A percentile compares a stretch with the other conserved stretches of the same genome.
These are phyloP conservation scores for Thyridium curvatum DNA, from an alignment of 2,329 filamentous ascomycete species.

Conservation along the genomic window DNA sequence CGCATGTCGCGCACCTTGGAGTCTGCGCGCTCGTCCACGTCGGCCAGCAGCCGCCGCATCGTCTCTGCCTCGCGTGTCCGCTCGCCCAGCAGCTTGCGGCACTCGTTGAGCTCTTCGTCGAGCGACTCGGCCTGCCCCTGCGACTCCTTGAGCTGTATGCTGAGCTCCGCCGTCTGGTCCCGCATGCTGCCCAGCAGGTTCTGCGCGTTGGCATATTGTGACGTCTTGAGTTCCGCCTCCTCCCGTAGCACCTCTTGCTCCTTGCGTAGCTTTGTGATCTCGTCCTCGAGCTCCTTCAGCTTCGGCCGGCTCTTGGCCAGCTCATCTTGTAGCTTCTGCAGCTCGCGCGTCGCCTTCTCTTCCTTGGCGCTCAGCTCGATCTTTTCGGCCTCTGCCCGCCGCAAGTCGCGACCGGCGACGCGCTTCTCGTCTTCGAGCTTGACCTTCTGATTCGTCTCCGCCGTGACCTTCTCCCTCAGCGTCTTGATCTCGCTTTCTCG, in stretches of 20 bases:
- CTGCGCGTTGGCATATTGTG: conserved; percentile 81
- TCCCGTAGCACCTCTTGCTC: conserved; percentile 66
- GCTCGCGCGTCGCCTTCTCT: conserved; percentile 65
- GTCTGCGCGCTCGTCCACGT: conserved; percentile 80
- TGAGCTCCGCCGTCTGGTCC: conserved; percentile 82
- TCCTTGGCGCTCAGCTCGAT: conserved; percentile 67
- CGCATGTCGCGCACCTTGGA: conserved; percentile 81
- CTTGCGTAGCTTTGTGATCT: conserved; percentile 59
- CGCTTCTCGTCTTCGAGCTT: conserved; percentile 76
- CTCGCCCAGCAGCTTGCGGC: conserved; percentile 79
- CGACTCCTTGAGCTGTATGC: conserved; percentile 85
- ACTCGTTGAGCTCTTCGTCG: conserved; percentile 87
- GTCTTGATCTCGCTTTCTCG: conserved; percentile 72
- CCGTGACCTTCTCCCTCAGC: conserved; percentile 70
- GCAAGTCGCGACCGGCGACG: conserved; percentile 68
- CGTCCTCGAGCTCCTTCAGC: conserved; percentile 65
- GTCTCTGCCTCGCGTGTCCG: conserved; percentile 89
- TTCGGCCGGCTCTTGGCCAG: conserved; percentile 57
- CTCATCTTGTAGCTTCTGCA: conserved; percentile 68
- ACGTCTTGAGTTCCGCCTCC: conserved; percentile 76
- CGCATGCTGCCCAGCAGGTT: conserved; percentile 86
- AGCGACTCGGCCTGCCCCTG: conserved; percentile 75
- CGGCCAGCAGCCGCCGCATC: conserved; percentile 82
- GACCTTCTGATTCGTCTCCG: conserved; percentile 64
- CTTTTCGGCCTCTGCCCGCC: conserved; percentile 71